phyloP scores from a whole-genome alignment of 2,329 filamentous ascomycete species.

The Colletotrichum aenigma region DNA sequence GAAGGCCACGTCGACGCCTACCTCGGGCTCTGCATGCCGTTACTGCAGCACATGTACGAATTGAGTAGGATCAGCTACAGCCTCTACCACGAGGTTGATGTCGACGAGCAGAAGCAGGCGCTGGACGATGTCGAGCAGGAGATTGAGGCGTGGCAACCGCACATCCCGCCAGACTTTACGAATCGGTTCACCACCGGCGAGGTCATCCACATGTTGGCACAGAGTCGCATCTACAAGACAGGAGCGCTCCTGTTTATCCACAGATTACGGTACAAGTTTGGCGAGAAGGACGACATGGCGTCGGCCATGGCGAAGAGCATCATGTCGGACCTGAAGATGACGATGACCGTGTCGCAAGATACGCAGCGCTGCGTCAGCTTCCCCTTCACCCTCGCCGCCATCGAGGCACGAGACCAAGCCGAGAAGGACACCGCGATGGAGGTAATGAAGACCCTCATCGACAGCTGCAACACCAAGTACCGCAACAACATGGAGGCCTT shows the following conservation, averaged over 20 bases:
- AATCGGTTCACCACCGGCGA: conserved; percentile 23
- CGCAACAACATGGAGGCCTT: background rate
- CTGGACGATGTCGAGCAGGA: conserved; percentile 17
- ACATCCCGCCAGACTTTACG: conserved; percentile 23
- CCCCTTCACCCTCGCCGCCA: conserved; percentile 26
- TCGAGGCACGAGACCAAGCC: conserved; percentile 22
- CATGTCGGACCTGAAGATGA: conserved; percentile 26
- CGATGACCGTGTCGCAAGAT: conserved; percentile 18
- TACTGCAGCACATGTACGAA: conserved; percentile 29
- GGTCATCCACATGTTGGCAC: conserved; percentile 31
- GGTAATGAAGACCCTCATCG: conserved; percentile 11
- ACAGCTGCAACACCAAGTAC: conserved; percentile 7
- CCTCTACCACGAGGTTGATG: conserved; percentile 7
- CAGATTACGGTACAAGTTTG: conserved; percentile 25
- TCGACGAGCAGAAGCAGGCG: background rate
- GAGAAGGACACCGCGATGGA: conserved; percentile 11
- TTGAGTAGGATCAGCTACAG: conserved; percentile 26
- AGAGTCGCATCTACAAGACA: conserved; percentile 26
- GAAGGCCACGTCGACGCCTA: conserved; percentile 27
- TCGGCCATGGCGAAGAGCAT: conserved; percentile 24
- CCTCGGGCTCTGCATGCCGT: conserved; percentile 25
- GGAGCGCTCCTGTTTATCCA: conserved; percentile 27
- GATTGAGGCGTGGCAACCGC: conserved; percentile 25
- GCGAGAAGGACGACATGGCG: conserved; percentile 21
- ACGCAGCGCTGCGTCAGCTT: conserved; percentile 24